Percentiles rank a stretch among this genome's conserved stretches.
phyloP scores from a whole-genome alignment of 23 red algal species.

The Gracilaria domingensis region DNA sequence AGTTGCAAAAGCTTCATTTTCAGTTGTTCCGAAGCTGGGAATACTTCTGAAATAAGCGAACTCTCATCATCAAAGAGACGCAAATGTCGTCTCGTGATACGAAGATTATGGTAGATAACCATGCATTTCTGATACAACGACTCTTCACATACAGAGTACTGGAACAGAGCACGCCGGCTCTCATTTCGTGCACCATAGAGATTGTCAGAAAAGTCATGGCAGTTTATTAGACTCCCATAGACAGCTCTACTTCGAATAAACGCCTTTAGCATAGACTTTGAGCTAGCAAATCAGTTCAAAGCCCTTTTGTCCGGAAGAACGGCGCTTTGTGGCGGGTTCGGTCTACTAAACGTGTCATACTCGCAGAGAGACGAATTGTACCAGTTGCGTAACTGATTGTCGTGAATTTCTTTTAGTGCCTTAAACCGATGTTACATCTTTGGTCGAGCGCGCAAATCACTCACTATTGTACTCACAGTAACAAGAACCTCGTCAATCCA shows the following conservation, averaged over 20 bases:
- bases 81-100: not conserved
- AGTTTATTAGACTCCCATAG: not conserved
- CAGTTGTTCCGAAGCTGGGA: not conserved
- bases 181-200: not conserved
- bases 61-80: not conserved
- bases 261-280: not conserved
- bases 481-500: not conserved
- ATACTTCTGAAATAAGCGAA: not conserved
- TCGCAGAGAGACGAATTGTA: not conserved
- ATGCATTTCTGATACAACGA: not conserved
- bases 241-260: not conserved
- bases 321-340: not conserved
- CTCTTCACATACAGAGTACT: not conserved
- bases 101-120: not conserved
- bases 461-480: not conserved
- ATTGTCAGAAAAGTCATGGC: not conserved
- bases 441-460: not conserved
- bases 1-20: too few relatives aligned
- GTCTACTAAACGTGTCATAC: not conserved
- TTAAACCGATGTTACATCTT: constrained; percentile 6
- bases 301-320: not conserved
- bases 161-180: not conserved
- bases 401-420: not conserved
- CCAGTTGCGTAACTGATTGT: not conserved
- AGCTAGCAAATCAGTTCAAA: not conserved